Percentiles rank a stretch among this genome's conserved stretches.
Evolutionary conservation across 129 eudicot genomes (phyloP).

Genomic region (Flaveria sonorensis): DNA sequence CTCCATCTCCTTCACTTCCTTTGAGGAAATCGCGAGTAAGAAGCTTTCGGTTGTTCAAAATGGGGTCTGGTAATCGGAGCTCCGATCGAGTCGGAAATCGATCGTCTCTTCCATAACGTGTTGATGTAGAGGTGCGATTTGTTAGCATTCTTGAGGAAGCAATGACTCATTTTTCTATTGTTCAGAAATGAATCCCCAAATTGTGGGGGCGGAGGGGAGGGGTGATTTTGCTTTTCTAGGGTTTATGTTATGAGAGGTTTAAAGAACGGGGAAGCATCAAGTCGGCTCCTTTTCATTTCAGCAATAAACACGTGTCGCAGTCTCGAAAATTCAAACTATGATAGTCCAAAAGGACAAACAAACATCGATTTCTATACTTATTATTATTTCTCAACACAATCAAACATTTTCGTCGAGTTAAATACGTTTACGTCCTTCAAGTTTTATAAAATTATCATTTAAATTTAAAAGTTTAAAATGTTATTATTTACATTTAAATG

Average conservation of each 20-base stretch:
- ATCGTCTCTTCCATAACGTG: conserved; percentile 24
- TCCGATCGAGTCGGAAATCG: conserved; percentile 36
- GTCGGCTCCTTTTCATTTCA: conserved; percentile 1
- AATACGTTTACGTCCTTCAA: no score
- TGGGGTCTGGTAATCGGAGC: conserved; percentile 36
- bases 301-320: conserved; percentile 17
- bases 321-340: neutral
- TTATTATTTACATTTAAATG: no score
- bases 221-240: conserved; percentile 5
- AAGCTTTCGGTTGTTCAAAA: conserved; percentile 34
- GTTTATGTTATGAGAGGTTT: conserved; percentile 18
- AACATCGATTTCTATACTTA: neutral
- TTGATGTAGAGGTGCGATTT: conserved; percentile 22
- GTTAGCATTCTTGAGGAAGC: conserved; percentile 27
- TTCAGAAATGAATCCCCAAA: conserved; percentile 2
- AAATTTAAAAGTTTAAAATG: no score
- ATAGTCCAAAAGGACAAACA: neutral
- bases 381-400: neutral
- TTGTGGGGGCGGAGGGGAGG: neutral
- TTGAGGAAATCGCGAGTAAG: conserved; percentile 38
- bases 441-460: no score
- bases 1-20: conserved; percentile 40
- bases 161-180: conserved; percentile 25
- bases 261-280: neutral
- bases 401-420: no score